Conservation (phyloP, 106 monocot genomes). For the Ottelia alismoides region DNA sequence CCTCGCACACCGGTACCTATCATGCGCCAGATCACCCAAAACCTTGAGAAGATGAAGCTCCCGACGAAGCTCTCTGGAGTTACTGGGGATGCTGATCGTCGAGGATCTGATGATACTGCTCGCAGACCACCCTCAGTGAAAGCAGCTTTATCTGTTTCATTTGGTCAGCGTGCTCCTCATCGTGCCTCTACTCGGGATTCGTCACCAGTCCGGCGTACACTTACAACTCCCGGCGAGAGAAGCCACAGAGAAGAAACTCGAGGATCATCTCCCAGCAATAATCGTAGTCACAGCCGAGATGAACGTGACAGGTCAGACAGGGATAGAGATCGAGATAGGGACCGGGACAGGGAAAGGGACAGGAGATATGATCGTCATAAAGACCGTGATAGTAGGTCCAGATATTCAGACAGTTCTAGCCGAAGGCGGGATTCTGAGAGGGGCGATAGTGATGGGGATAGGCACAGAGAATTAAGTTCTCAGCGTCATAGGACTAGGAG, state of each 20-base stretch:
- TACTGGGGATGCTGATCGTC: slow-evolving; percentile 71
- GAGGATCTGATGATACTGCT: slow-evolving; percentile 72
- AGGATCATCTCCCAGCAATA: slow-evolving; percentile 14
- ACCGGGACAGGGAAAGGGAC: slow-evolving; percentile 18
- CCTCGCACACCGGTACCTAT: slow-evolving; percentile 77
- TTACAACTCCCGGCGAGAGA: slow-evolving; percentile 26
- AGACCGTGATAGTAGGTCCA: slow-evolving; percentile 19
- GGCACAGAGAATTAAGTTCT: slow-evolving; percentile 17
- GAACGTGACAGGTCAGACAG: slow-evolving; percentile 22
- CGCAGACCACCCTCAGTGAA: slow-evolving; percentile 87
- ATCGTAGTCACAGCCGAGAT: slow-evolving; percentile 13
- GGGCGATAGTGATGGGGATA: slow-evolving; percentile 11
- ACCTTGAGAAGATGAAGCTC: slow-evolving; percentile 74
- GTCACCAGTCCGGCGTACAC: slow-evolving; percentile 61
- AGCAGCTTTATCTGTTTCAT: slow-evolving; percentile 82
- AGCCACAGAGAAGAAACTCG: slow-evolving; percentile 16
- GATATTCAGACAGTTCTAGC: slow-evolving; percentile 21
- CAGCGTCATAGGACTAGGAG: no score
- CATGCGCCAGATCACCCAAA: slow-evolving; percentile 44
- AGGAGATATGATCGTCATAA: slow-evolving; percentile 11
- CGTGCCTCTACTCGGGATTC: slow-evolving; percentile 88
- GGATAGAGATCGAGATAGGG: slow-evolving; percentile 19
- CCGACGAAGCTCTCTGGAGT: slow-evolving; percentile 60
- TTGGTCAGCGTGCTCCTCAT: slow-evolving; percentile 91
- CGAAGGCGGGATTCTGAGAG: slow-evolving; percentile 23